Evolutionary conservation across 2,329 filamentous ascomycete species (phyloP), one percentile per base, ranked within the genome.

Genomic region (Elsinoe ampelina): DNA sequence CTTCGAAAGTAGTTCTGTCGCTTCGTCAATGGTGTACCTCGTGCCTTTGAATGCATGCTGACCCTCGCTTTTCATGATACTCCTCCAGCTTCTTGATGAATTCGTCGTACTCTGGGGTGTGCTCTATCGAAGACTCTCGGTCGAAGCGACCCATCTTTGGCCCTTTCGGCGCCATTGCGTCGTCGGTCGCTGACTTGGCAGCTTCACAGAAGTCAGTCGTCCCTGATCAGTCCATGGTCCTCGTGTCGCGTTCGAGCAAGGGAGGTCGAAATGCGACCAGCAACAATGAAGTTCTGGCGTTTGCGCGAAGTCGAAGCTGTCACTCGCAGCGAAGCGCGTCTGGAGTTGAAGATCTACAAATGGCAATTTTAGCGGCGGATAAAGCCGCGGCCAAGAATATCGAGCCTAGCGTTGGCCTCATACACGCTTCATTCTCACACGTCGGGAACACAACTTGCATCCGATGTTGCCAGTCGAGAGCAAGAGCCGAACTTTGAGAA

Each of bases 11-110:
- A 6, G 88, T 95, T 56, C 78, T 81, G 65, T 58, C 54, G 38
- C 57, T 62, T 59, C 61, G 61, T 56, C 57, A 57, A 43, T 20
- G 13, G 12, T 15, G 12, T 26, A 30, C 60, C 47, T 47, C 59
- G 38, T 36, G 35, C 12, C 13, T 20, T 10, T 30, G 26, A 30
- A 15, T 36, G 12, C 59, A 54, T 15, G 70, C 75, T 34, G 63
- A 80, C 78, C 89, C 89, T 72, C 89, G 82, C 70, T 88, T 82
- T 64, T 84, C 78, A 71, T 95, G 89, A 68, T 89, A 95, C 47
- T 77, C 81, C 52, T 77, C 79, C 57, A 95, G 74, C 65, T 85
- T 83, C 63, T 80, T 76, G 67, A 95, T 86, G 70, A 95, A 95
- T 42, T 87, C 83, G 57, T 85, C 80, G 71, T 89, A 89, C 72